Percentiles rank a stretch among this genome's conserved stretches.
phyloP scores from a whole-genome alignment of 129 eudicot genomes.

The Silybum marianum region DNA sequence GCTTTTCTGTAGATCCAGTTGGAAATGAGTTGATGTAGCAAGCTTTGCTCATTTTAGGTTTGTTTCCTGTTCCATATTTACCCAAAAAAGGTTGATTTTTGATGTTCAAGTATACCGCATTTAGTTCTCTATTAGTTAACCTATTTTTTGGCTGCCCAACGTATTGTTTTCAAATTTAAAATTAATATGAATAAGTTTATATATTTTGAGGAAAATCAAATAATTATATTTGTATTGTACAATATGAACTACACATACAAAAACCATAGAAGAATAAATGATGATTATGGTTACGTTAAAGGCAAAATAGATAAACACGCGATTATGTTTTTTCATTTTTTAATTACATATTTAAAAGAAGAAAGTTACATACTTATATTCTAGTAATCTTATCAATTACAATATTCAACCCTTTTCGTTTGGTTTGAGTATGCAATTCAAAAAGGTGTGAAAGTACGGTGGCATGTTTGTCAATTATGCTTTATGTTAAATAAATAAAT shows the following conservation, averaged over 20 bases:
- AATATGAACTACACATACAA: not conserved
- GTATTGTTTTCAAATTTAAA: not conserved
- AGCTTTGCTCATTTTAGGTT: slow-evolving; percentile 35
- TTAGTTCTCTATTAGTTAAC: not conserved
- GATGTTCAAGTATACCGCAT: not conserved
- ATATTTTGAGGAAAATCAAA: not conserved
- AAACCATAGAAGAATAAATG: not conserved
- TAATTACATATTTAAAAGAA: not conserved
- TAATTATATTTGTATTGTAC: not conserved
- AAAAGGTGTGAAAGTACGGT: not conserved
- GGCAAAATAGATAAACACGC: not conserved
- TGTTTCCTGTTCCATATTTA: slow-evolving; percentile 23
- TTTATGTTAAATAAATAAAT: not conserved
- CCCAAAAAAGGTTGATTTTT: not conserved
- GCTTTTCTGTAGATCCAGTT: slow-evolving; percentile 83
- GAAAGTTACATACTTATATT: not conserved
- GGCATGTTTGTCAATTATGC: not conserved
- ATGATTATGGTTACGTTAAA: not conserved
- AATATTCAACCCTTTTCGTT: not conserved
- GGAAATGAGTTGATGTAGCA: slow-evolving; percentile 87
- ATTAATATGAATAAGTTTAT: not conserved
- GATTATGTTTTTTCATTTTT: not conserved
- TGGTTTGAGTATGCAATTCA: not conserved
- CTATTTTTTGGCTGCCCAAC: not conserved
- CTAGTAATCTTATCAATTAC: not conserved